Conservation (phyloP, 441 rosid genomes). For the Arabidopsis lyrata region DNA sequence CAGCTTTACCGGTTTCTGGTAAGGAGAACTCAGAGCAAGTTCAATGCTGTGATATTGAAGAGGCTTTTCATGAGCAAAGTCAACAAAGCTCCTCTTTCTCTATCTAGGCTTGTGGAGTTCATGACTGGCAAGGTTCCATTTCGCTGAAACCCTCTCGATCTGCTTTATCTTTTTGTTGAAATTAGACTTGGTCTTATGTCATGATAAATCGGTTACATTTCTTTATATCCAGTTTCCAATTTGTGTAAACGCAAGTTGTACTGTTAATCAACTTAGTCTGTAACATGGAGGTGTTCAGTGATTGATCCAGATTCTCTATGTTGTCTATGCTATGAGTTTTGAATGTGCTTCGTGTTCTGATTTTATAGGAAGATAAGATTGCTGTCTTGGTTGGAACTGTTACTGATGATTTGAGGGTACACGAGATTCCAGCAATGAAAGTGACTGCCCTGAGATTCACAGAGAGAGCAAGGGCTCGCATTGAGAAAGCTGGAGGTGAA, state of each 20-base stretch:
- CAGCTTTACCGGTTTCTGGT: conserved; percentile 89
- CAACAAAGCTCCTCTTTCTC: conserved; percentile 89
- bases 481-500: conserved; percentile 97
- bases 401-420: conserved; percentile 83
- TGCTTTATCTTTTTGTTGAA: neutral
- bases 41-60: conserved; percentile 90
- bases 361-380: conserved; percentile 76
- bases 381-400: conserved; percentile 89
- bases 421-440: conserved; percentile 85
- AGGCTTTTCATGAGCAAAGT: conserved; percentile 94
- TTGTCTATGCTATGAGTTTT: conserved; percentile 1
- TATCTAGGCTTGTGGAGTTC: conserved; percentile 67
- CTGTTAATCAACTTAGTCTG: neutral
- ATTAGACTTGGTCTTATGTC: neutral
- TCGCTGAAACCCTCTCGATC: neutral
- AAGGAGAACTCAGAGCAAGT: conserved; percentile 88
- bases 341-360: neutral
- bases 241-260: neutral
- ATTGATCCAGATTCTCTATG: neutral
- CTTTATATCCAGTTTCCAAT: neutral
- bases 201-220: conserved; percentile 3
- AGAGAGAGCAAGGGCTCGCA: conserved; percentile 87
- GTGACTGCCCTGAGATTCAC: conserved; percentile 89
- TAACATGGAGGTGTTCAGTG: neutral
- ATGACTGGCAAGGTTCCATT: conserved; percentile 69